Conservation (phyloP, 108 stramenopile genomes). For the Skeletonema costatum region DNA sequence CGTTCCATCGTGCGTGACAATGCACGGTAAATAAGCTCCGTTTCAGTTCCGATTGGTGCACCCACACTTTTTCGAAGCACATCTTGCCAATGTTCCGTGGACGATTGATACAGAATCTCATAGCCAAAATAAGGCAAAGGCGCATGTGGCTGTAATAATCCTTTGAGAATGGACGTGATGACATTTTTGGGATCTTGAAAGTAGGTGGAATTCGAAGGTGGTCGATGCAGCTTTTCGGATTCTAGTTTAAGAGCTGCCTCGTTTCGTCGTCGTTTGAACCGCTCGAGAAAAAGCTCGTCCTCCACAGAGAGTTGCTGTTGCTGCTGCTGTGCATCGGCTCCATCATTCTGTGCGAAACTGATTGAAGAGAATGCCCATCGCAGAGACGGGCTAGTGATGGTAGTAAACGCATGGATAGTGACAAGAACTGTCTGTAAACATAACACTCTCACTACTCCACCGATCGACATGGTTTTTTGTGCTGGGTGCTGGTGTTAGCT, state of each 20-base stretch:
- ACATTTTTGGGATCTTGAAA: conserved; percentile 22
- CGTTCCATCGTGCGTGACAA: conserved; percentile 55
- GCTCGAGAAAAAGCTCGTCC: conserved; percentile 28
- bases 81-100: conserved; percentile 48
- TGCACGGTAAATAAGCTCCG: conserved; percentile 35
- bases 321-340: not conserved
- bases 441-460: not conserved
- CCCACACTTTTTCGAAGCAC: conserved; percentile 54
- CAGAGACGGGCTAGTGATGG: not conserved
- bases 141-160: conserved; percentile 4
- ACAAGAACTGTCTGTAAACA: not conserved
- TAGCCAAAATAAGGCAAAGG: conserved; percentile 40
- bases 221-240: not conserved
- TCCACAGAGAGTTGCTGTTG: not conserved
- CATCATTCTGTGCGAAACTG: not conserved
- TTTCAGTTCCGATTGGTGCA: conserved; percentile 33
- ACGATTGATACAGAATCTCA: conserved; percentile 36
- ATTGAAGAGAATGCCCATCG: not conserved
- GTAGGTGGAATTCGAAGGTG: not conserved
- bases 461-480: not conserved
- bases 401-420: not conserved
- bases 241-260: not conserved
- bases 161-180: conserved; percentile 8
- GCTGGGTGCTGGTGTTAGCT: too few relatives aligned
- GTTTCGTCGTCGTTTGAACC: conserved; percentile 29